These are phyloP conservation scores for Claviceps arundinis DNA, from an alignment of 2,329 filamentous ascomycete genomes.

Conservation along the genomic window DNA sequence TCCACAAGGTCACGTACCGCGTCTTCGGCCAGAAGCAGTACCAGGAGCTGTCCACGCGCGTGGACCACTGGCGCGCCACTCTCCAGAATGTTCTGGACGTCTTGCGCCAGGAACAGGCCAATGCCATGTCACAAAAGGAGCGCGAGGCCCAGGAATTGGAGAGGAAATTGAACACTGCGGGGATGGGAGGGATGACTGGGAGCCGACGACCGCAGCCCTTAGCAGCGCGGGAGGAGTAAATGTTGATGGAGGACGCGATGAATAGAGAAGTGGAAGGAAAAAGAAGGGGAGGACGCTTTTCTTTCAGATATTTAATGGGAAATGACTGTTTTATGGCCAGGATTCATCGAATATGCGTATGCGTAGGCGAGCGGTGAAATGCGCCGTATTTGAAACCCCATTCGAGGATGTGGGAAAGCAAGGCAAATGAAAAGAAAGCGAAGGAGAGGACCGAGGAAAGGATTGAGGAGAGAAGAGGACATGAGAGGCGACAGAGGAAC, in stretches of 20 bases:
- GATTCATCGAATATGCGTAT: not conserved
- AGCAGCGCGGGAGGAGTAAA: slow-evolving; percentile 37
- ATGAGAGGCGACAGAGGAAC: not conserved
- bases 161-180: slow-evolving; percentile 43
- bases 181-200: slow-evolving; percentile 19
- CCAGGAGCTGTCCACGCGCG: slow-evolving; percentile 78
- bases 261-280: not conserved
- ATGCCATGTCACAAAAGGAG: slow-evolving; percentile 65
- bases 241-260: slow-evolving; percentile 25
- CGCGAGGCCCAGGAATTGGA: slow-evolving; percentile 61
- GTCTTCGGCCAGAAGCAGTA: slow-evolving; percentile 98
- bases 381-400: too few relatives aligned
- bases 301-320: not conserved
- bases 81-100: slow-evolving; percentile 67
- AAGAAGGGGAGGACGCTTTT: not conserved
- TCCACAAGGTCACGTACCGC: slow-evolving; percentile 91
- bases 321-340: not conserved
- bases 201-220: slow-evolving; percentile 23
- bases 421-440: not conserved
- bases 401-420: not conserved
- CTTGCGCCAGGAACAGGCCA: slow-evolving; percentile 67
- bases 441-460: not conserved
- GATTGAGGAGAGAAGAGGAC: too few relatives aligned
- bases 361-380: too few relatives aligned
- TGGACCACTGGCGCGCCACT: slow-evolving; percentile 84